phyloP scores from a whole-genome alignment of 2,329 filamentous ascomycete genomes.

The Cladosporium sp. region DNA sequence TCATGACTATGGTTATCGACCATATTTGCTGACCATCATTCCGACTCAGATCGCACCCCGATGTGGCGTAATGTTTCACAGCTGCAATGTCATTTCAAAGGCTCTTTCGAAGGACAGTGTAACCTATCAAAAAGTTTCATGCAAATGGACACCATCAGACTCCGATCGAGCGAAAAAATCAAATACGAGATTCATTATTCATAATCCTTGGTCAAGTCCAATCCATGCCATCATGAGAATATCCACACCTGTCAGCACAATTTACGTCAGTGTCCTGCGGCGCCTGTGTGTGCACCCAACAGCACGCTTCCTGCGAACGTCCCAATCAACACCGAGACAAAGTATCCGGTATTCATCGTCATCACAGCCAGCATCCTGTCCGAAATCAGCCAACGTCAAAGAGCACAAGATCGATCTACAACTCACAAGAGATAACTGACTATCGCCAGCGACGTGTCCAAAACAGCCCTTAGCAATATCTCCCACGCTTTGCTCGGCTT shows the following conservation, averaged over 20 bases:
- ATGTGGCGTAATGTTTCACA: not conserved
- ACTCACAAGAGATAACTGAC: conserved; percentile 83
- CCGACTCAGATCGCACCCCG: not conserved
- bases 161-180: not conserved
- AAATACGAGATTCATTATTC: not conserved
- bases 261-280: conserved; percentile 18
- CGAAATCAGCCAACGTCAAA: not conserved
- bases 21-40: too few relatives aligned
- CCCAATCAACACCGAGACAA: conserved; percentile 71
- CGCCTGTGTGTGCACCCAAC: conserved; percentile 29
- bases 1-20: not conserved
- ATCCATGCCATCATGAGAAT: not conserved
- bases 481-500: conserved; percentile 62
- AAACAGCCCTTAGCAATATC: conserved; percentile 68
- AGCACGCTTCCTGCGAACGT: conserved; percentile 67
- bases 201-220: not conserved
- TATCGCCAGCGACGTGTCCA: conserved; percentile 70
- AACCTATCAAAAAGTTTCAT: not conserved
- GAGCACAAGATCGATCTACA: not conserved
- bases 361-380: conserved; percentile 84
- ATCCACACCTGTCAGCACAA: not conserved
- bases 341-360: conserved; percentile 84
- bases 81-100: not conserved
- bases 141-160: not conserved
- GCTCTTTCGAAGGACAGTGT: not conserved